phyloP scores from a whole-genome alignment of 2,329 filamentous ascomycete genomes.

The Achaetomium macrosporum region DNA sequence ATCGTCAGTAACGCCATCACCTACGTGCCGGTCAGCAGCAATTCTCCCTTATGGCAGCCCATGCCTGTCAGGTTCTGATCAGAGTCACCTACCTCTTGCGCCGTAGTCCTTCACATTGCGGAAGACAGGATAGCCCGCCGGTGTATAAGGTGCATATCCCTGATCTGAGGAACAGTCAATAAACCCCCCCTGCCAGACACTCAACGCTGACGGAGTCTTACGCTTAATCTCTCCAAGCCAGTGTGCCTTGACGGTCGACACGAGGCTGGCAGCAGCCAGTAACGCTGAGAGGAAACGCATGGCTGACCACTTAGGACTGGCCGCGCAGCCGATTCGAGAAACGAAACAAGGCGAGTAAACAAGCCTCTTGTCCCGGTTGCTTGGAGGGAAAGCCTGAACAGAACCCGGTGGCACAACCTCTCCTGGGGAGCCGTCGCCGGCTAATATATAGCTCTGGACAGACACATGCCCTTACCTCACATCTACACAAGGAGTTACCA shows the following conservation, averaged over 20 bases:
- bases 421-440: neutral
- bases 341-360: neutral
- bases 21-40: constrained; percentile 23
- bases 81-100: constrained; percentile 33
- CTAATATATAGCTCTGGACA: neutral
- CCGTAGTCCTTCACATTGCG: constrained; percentile 45
- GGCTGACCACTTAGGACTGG: neutral
- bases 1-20: constrained; percentile 41
- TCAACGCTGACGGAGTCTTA: constrained; percentile 12
- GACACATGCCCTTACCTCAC: neutral
- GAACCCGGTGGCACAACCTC: neutral
- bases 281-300: constrained; percentile 28
- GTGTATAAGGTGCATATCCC: constrained; percentile 39
- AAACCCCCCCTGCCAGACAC: neutral
- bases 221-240: constrained; percentile 32
- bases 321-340: neutral
- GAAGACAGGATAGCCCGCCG: constrained; percentile 38
- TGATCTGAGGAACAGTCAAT: constrained; percentile 31
- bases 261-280: constrained; percentile 28
- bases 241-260: constrained; percentile 26
- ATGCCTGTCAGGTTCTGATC: too few species aligned
- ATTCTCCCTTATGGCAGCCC: neutral
- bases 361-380: neutral
- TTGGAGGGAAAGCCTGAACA: neutral
- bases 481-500: neutral